A percentile compares a stretch with the other conserved stretches of the same genome.
phyloP scores from a whole-genome alignment of 2,329 filamentous ascomycete species.

The Raffaelea arxii region DNA sequence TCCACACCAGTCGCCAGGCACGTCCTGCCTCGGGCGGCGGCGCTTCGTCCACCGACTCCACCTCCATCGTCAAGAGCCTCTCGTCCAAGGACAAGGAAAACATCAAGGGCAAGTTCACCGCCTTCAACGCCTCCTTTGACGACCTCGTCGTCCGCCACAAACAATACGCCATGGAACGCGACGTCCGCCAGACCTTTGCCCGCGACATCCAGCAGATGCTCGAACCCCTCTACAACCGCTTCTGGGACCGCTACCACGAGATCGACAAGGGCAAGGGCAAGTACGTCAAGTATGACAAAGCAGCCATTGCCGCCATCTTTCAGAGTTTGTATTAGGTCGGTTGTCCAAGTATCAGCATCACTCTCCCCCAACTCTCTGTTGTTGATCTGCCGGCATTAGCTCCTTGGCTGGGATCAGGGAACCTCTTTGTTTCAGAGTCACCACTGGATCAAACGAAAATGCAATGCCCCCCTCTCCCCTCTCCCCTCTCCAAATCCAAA shows the following conservation, averaged over 20 bases:
- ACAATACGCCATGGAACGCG: slow-evolving; percentile 77
- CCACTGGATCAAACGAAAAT: too few species aligned
- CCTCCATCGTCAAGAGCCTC: slow-evolving; percentile 72
- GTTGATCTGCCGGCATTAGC: not conserved
- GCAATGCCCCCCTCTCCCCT: too few species aligned
- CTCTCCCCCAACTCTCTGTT: not conserved
- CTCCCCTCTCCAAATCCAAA: too few species aligned
- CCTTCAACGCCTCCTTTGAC: slow-evolving; percentile 86
- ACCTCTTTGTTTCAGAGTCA: not conserved
- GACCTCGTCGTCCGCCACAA: slow-evolving; percentile 79
- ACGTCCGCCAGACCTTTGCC: slow-evolving; percentile 71
- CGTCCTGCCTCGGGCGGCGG: slow-evolving; percentile 59
- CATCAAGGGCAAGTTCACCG: slow-evolving; percentile 91
- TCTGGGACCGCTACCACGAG: slow-evolving; percentile 96
- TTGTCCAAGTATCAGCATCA: not conserved
- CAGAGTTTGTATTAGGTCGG: slow-evolving; percentile 34
- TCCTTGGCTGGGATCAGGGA: too few species aligned
- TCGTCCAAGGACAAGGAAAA: slow-evolving; percentile 88
- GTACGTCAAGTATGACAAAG: slow-evolving; percentile 96
- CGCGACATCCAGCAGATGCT: slow-evolving; percentile 85
- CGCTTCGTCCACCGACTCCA: slow-evolving; percentile 54
- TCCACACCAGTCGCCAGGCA: slow-evolving; percentile 71
- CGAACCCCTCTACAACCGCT: slow-evolving; percentile 86
- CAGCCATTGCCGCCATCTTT: slow-evolving; percentile 60
- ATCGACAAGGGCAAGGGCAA: slow-evolving; percentile 97